Evolutionary conservation across 306 rosid genomes (phyloP).

Genomic region (Crataegus laevigata): DNA sequence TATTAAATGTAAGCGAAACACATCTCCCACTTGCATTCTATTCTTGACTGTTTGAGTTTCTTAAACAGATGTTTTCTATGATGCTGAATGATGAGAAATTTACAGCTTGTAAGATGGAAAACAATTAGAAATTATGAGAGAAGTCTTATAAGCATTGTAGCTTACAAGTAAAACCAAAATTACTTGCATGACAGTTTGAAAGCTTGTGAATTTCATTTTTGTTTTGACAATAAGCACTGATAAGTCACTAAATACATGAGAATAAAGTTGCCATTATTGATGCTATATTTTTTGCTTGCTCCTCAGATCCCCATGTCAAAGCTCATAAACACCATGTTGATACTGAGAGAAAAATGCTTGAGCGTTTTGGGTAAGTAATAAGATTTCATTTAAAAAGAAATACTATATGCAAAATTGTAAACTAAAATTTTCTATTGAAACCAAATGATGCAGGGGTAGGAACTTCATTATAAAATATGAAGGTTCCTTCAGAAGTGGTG

Average conservation of each 20-base stretch:
- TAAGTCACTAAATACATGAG: not conserved
- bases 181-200: not conserved
- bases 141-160: not conserved
- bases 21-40: not conserved
- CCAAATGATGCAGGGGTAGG: slow-evolving; percentile 24
- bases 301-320: slow-evolving; percentile 31
- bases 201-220: not conserved
- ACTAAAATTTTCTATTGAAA: not conserved
- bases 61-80: not conserved
- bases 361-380: slow-evolving; percentile 27
- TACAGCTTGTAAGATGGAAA: not conserved
- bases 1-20: slow-evolving; percentile 18
- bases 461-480: slow-evolving; percentile 34
- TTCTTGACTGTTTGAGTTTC: not conserved
- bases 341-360: slow-evolving; percentile 30
- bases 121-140: not conserved
- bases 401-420: no score
- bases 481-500: slow-evolving; percentile 24
- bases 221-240: not conserved
- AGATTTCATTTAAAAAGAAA: not conserved
- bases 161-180: not conserved
- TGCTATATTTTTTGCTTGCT: not conserved
- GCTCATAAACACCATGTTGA: slow-evolving; percentile 29
- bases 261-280: not conserved
- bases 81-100: not conserved